phyloP scores from a whole-genome alignment of 2,329 filamentous ascomycete species.

The Cercospora sp. region DNA sequence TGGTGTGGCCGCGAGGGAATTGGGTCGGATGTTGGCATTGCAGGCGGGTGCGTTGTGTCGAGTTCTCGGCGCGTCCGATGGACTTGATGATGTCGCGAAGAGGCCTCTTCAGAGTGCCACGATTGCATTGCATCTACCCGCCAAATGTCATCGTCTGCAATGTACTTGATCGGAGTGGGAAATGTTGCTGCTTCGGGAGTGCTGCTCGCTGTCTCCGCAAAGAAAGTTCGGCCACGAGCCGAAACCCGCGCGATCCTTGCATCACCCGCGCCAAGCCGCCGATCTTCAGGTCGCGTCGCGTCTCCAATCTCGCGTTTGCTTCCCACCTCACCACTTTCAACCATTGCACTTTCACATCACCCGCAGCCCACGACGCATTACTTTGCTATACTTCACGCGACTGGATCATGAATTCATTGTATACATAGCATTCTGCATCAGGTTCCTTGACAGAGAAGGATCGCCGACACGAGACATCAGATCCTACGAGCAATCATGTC shows the following conservation, averaged over 20 bases:
- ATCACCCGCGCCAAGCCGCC: neutral
- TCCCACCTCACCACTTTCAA: neutral
- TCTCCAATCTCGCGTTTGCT: slow-evolving; percentile 6
- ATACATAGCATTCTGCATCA: neutral
- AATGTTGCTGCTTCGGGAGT: slow-evolving; percentile 2
- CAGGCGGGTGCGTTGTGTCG: neutral
- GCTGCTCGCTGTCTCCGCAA: neutral
- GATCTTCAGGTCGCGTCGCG: slow-evolving; percentile 3
- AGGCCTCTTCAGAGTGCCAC: slow-evolving; percentile 24
- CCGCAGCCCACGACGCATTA: neutral
- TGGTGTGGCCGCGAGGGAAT: neutral
- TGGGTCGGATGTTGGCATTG: neutral
- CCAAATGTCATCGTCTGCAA: slow-evolving; percentile 11
- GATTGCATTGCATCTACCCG: slow-evolving; percentile 28
- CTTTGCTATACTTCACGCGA: neutral
- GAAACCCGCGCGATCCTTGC: neutral
- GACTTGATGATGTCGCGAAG: slow-evolving; percentile 27
- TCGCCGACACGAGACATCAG: neutral
- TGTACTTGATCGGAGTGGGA: neutral
- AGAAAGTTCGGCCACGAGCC: slow-evolving; percentile 3
- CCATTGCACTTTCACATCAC: neutral
- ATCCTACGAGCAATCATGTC: slow-evolving; percentile 11
- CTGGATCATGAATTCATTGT: neutral
- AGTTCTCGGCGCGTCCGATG: slow-evolving; percentile 17
- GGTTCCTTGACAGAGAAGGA: neutral